Evolutionary conservation across 208 protist species (phyloP), one percentile per base, ranked within the genome.

Genomic region (Trypanosomatidae sp.): DNA sequence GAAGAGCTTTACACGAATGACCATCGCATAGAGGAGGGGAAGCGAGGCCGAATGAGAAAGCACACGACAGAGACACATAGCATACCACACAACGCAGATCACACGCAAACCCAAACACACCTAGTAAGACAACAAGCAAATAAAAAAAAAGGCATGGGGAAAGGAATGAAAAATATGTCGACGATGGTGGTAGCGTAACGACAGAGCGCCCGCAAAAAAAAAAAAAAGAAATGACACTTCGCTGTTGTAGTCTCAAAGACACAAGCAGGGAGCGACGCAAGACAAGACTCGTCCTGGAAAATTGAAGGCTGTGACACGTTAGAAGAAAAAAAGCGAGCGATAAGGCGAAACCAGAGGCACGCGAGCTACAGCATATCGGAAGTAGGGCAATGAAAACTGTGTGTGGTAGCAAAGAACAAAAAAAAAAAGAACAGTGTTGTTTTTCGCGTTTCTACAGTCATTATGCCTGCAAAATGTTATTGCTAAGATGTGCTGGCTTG

Each of bases 111-210:
- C 22, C 64, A 55, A 47, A 17, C 39, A 65, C 44, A 53, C 5
- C n/a, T 17, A 68, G 41, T n/a, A 6, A 41, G n/a, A 13, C 30
- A 33, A 15, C 3, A 33, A 41, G n/a, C 58, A 19, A 52, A 53
- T 10, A 66, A 13, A 12, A 39, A 12, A 30, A 17, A 17, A 25
- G 36, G 46, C 64, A 43, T 62, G 17, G 10, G 13, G 50, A 55
- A 73, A 74, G 58, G 30, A 52, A 74, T 64, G 43, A 74, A 64
- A 69, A 73, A 39, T 71, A 56, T 77, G 67, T 46, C 39, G 13
- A 53, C 22, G 39, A 68, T 68, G 44, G 28, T 46, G 64, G 64
- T 39, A 68, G 5, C 28, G 15, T 53, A 25, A 52, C 22, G 62
- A 3, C 15, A 43, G 17, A 68, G 59, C 62, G n/a, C 41, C 41